Base-by-base conservation (phyloP, 2,329 filamentous ascomycete species). In the Trichoderma oligosporum region DNA sequence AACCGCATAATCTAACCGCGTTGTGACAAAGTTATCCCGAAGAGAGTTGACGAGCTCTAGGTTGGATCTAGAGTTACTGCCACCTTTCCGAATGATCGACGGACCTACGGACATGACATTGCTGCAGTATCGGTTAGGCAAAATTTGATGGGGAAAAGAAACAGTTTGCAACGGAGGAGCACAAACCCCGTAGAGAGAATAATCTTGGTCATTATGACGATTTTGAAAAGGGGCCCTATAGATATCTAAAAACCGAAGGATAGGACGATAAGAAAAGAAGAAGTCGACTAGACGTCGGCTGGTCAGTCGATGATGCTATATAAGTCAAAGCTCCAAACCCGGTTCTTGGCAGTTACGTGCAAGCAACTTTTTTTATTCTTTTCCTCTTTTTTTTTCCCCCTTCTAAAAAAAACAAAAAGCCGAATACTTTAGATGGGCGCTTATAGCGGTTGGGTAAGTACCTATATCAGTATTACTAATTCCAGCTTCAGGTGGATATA, bases 11-110 rank as follows among this genome's bases (percentile, higher is more conserved):
- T 85, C 83, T 67, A 86, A 77, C 70, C 91, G 87, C 36, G 88
- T 87, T 27, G 86, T 83, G 53, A 83, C 71, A 71, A 97, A 91
- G 73, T 93, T 96, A 68, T 86, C 84, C 65, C 89, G 88, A 16
- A 99, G 82, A 3, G 91, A 90, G 67, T 91, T 92, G 62, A 91
- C 88, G 65, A 99, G 83, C 74, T 99, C 94, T 65, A 92, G 86
- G 71, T 97, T 97, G 55, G 93, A 97, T 70, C 92, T 91, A 35
- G 62, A 61, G 63, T 84, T 83, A 60, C 86, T 82, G n/a, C 87
- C 84, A 14, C 87, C 84, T 67, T 89, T 89, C 61, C 90, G 86
- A 71, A 96, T 87, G 61, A 96, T 87, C 47, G 91, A 90, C 57
- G 89, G 88, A 57, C 89, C 89, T 62, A 84, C 86, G 66, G 87